phyloP scores from a whole-genome alignment of 2,329 filamentous ascomycete genomes.

The Uncinocarpus reesii region DNA sequence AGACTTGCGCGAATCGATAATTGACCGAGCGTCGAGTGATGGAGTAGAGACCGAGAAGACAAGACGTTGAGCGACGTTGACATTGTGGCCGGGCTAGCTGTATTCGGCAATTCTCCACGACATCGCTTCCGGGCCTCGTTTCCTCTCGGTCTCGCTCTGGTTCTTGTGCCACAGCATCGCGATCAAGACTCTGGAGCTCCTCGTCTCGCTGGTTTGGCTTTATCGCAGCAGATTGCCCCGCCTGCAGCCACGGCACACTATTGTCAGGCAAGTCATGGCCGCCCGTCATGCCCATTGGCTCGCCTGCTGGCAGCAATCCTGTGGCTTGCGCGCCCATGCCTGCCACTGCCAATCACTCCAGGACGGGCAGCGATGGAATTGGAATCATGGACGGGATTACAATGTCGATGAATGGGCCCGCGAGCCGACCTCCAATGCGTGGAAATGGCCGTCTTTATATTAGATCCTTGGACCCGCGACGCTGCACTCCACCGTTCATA shows the following conservation, averaged over 20 bases:
- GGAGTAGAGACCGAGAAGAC: background rate
- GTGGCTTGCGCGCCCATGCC: background rate
- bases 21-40: too few species aligned
- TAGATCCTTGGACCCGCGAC: too few species aligned
- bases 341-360: background rate
- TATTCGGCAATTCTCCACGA: background rate
- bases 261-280: background rate
- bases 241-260: background rate
- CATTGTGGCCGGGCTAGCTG: background rate
- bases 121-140: background rate
- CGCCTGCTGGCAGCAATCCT: background rate
- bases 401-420: background rate
- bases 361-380: too few species aligned
- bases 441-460: too few species aligned
- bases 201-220: background rate
- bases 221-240: background rate
- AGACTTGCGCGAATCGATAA: too few species aligned
- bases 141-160: background rate
- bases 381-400: background rate
- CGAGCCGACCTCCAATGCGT: background rate
- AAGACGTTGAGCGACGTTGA: background rate
- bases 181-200: too few species aligned
- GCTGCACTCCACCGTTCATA: too few species aligned
- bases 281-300: background rate
- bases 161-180: background rate